Base-by-base conservation (phyloP, 2,329 filamentous ascomycete species). In the Phoma sp. region DNA sequence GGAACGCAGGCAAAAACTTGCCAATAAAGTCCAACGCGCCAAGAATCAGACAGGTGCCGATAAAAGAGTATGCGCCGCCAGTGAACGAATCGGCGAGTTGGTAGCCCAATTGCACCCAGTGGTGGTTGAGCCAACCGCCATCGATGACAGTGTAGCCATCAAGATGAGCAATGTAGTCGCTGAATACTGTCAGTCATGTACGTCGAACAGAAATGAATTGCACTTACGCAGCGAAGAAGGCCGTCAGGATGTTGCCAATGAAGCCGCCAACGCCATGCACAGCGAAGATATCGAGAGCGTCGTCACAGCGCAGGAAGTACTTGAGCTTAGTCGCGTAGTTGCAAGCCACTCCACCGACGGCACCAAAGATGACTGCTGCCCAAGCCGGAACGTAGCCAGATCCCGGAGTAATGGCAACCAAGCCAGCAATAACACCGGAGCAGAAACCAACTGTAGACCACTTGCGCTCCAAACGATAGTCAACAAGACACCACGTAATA, bases 391-490 rank as follows among this genome's bases (percentile, higher is more conserved):
- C 91, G 70, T 84, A 96, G 70, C 89, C 92, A 52, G 91, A 95
- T 29, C 89, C 92, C 6, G 92, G 92, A 7, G 92, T 96, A 61
- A 96, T 96, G 54, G 88, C 88, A 5, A 96, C 91, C 18, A 96
- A 82, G 18, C 92, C 92, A 30, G 91, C 89, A 66, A 96, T 89
- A 23, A 96, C 89, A 59, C 92, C 92, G 0, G 90, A 95, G 78
- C 92, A 96, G 82, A 96, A 96, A 2, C 92, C 92, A 24, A 96
- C 91, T 2, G 91, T 93, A 0, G 91, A 96, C 89, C 90, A 96
- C 79, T 96, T 96, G 68, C 86, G 84, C 78, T 96, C 91, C 43
- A 96, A 83, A 52, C 91, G 85, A 77, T 96, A 96, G 73, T 96
- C 92, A 53, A 96, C 82, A 22, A 96, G 79, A 73, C 90, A 95